phyloP scores from a whole-genome alignment of 306 rosid genomes.

The Dalbergia oliveri region DNA sequence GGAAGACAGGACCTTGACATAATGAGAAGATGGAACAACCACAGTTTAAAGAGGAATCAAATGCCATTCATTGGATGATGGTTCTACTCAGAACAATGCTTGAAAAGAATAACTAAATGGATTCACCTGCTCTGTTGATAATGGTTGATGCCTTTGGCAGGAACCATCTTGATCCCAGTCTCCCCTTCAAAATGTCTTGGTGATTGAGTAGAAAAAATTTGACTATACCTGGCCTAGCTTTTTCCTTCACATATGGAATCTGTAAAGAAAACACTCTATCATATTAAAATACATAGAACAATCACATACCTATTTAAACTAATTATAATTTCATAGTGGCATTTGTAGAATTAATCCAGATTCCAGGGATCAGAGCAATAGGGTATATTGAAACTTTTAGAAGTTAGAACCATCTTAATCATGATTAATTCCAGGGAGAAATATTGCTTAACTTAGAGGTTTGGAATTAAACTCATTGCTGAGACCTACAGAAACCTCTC shows the following conservation, averaged over 20 bases:
- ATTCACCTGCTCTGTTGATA: conserved; percentile 68
- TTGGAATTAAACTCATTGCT: not conserved
- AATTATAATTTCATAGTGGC: conserved; percentile 21
- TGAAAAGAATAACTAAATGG: not conserved
- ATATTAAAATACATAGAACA: conserved; percentile 22
- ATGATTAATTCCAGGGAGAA: not conserved
- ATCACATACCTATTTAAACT: not conserved
- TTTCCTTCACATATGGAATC: conserved; percentile 62
- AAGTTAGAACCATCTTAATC: conserved; percentile 3
- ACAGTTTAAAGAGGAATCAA: conserved; percentile 7
- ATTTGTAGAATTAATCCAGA: conserved; percentile 9
- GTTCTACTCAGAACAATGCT: conserved; percentile 7
- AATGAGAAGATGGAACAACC: not conserved
- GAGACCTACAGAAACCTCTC: conserved; percentile 13
- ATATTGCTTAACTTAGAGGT: not conserved
- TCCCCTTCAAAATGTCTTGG: conserved; percentile 98
- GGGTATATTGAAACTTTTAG: not conserved
- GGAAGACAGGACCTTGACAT: too few species aligned
- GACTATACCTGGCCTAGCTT: conserved; percentile 54
- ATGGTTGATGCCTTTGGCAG: conserved; percentile 71
- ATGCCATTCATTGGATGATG: not conserved
- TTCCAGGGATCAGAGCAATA: not conserved
- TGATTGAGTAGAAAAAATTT: conserved; percentile 85
- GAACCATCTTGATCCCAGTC: conserved; percentile 96
- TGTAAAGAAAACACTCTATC: conserved; percentile 44